Conservation (phyloP, 441 rosid species). For the Hura crepitans region DNA sequence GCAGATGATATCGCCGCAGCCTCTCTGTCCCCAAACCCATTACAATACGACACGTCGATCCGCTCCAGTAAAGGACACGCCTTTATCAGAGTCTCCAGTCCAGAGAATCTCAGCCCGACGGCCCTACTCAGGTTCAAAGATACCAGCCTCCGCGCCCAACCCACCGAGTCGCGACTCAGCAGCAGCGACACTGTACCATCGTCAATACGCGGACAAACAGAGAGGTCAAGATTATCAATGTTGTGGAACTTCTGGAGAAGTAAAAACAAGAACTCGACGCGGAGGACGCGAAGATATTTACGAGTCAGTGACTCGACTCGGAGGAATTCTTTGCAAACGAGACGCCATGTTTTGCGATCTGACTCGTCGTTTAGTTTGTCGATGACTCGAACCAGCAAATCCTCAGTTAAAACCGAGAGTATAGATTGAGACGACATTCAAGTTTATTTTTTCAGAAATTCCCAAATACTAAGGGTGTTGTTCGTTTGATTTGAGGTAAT, state of each 20-base stretch:
- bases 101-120: conserved; percentile 47
- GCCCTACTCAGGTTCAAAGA: conserved; percentile 56
- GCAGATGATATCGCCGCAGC: conserved; percentile 69
- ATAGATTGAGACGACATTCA: conserved; percentile 25
- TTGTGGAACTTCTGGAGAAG: conserved; percentile 46
- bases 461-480: background rate
- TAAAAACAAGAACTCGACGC: conserved; percentile 52
- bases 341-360: conserved; percentile 66
- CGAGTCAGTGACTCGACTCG: conserved; percentile 61
- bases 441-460: background rate
- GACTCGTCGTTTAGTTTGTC: conserved; percentile 34
- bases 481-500: background rate
- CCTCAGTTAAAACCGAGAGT: conserved; percentile 57
- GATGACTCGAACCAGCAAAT: conserved; percentile 53
- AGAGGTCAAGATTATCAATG: conserved; percentile 61
- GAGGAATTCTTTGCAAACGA: conserved; percentile 64
- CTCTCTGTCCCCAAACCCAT: conserved; percentile 69
- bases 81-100: conserved; percentile 52
- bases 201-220: conserved; percentile 69
- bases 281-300: conserved; percentile 51
- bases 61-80: conserved; percentile 53
- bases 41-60: conserved; percentile 70
- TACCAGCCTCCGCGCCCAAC: conserved; percentile 42
- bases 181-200: conserved; percentile 50
- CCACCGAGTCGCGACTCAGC: conserved; percentile 25